phyloP scores from a whole-genome alignment of 75 land plant species.

The Selaginella moellendorffii region DNA sequence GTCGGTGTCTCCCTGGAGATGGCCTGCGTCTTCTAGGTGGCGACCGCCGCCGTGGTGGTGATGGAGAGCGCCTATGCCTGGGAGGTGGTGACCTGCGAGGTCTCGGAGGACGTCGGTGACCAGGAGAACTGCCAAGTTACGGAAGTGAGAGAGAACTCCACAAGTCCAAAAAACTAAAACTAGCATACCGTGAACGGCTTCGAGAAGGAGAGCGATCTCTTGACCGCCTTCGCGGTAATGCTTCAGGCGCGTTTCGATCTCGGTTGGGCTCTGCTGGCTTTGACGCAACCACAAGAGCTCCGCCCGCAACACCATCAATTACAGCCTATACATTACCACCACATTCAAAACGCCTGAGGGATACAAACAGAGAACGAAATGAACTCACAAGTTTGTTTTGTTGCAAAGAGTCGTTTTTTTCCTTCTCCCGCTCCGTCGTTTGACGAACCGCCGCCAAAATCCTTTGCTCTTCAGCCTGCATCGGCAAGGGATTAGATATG shows the following conservation, averaged over 20 bases:
- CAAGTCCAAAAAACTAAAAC: not conserved
- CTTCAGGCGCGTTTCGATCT: too few species aligned
- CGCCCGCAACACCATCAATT: not conserved
- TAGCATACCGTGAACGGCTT: not conserved
- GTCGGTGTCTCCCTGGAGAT: slow-evolving; percentile 11
- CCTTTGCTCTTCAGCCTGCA: slow-evolving; percentile 71
- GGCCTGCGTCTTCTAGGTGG: slow-evolving; percentile 14
- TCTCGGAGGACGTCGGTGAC: not conserved
- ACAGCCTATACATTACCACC: not conserved
- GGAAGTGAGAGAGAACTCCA: not conserved
- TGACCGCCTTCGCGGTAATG: not conserved
- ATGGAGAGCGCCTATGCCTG: not conserved
- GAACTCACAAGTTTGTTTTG: slow-evolving; percentile 31
- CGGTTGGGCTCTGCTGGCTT: too few species aligned
- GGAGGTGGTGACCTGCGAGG: not conserved
- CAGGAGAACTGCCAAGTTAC: slow-evolving; percentile 9
- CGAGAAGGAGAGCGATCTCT: not conserved
- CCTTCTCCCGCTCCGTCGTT: slow-evolving; percentile 45
- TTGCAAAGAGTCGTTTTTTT: slow-evolving; percentile 39
- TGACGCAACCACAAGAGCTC: too few species aligned
- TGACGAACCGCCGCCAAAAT: slow-evolving; percentile 59
- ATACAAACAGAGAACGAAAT: too few species aligned
- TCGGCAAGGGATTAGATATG: slow-evolving; percentile 2
- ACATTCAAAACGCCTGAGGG: not conserved
- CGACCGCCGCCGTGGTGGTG: slow-evolving; percentile 7